A percentile compares a stretch with the other conserved stretches of the same genome.
Evolutionary conservation across 164 flowering plant species (phyloP).

Genomic region (Paratinospora sagittata): DNA sequence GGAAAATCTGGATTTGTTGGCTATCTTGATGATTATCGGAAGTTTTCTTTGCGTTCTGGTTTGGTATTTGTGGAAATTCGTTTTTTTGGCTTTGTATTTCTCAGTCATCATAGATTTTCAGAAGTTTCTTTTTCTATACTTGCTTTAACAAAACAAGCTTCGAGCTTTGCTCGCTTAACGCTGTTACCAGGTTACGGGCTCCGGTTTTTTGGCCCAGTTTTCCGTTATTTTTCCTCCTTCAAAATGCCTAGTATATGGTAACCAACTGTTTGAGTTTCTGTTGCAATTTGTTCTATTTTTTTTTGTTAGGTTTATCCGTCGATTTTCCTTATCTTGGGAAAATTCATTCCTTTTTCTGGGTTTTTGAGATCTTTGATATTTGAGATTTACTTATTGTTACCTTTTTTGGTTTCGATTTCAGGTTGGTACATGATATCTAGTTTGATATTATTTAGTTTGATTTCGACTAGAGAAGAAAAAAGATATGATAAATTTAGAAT

Average conservation of each 20-base stretch:
- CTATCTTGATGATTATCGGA: background rate
- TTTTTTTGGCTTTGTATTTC: background rate
- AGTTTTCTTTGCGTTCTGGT: constrained; percentile 1
- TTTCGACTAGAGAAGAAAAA: too few species aligned
- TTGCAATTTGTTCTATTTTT: background rate
- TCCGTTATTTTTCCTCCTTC: too few species aligned
- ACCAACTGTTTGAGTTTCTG: background rate
- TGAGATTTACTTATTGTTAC: background rate
- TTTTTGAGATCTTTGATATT: background rate
- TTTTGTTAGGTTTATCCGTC: background rate
- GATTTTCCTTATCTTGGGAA: too few species aligned
- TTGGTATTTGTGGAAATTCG: background rate
- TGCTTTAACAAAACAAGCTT: background rate
- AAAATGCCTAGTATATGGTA: background rate
- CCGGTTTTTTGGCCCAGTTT: too few species aligned
- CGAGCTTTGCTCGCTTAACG: background rate
- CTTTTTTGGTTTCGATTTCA: background rate
- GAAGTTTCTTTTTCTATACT: background rate
- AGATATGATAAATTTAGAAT: too few species aligned
- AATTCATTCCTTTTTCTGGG: background rate
- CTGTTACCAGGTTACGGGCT: too few species aligned
- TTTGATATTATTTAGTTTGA: too few species aligned
- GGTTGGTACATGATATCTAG: background rate
- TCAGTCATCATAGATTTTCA: background rate
- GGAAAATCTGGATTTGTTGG: background rate